Conservation (phyloP, 257 asterid genomes). For the Solanum rostratum region DNA sequence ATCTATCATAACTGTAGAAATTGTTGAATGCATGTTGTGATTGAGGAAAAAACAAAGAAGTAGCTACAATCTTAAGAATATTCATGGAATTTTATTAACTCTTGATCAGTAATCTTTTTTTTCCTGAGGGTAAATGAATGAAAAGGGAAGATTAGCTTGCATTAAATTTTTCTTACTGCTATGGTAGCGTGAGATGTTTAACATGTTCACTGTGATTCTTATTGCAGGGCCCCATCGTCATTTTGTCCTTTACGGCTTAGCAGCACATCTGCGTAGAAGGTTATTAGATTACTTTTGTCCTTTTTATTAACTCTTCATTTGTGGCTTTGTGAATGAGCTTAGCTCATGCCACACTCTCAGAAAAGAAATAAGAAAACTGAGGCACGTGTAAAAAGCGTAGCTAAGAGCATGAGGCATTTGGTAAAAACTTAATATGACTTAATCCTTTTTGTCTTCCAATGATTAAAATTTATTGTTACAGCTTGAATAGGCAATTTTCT, state of each 20-base stretch:
- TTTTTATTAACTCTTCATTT: background rate
- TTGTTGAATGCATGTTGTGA: no score
- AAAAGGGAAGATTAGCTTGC: background rate
- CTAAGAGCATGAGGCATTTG: no score
- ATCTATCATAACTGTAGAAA: no score
- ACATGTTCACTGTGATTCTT: background rate
- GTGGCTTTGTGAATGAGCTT: background rate
- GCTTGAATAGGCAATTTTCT: constrained; percentile 65
- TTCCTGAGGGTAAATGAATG: no score
- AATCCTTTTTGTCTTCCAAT: background rate
- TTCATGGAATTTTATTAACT: no score
- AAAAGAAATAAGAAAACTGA: background rate
- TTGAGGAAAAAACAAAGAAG: no score
- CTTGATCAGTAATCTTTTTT: no score
- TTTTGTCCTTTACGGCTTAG: constrained; percentile 30
- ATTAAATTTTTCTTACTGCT: background rate
- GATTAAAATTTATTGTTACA: constrained; percentile 10
- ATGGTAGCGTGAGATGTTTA: background rate
- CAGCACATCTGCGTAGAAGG: constrained; percentile 46
- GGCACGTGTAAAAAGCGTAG: background rate
- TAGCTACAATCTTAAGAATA: no score
- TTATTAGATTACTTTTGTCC: constrained; percentile 4
- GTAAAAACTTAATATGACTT: no score
- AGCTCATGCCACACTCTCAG: background rate
- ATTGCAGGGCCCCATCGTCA: constrained; percentile 72